Conservation (phyloP, 225 moss, liverwort and hornwort genomes). For the Thuidium tamariscinum region DNA sequence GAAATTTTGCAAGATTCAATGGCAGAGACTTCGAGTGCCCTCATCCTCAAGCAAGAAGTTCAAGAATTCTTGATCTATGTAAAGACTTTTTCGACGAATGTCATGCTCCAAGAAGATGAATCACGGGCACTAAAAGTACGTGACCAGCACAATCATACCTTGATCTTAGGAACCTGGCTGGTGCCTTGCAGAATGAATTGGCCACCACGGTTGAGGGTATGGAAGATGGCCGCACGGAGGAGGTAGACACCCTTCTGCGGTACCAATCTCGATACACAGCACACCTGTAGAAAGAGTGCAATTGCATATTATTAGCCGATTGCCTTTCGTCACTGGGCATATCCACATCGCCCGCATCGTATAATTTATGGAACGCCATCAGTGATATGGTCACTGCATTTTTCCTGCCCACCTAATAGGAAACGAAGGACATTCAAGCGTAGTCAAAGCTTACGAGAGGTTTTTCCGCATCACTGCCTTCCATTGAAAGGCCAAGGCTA, state of each 20-base stretch:
- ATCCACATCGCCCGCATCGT: background rate
- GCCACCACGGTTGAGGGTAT: slow-evolving; percentile 57
- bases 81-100: background rate
- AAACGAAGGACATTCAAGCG: background rate
- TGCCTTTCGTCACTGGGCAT: background rate
- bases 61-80: background rate
- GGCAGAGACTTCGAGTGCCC: background rate
- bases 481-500: slow-evolving; percentile 35
- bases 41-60: background rate
- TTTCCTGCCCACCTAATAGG: background rate
- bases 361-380: background rate
- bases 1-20: background rate
- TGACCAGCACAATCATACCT: slow-evolving; percentile 23
- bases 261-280: slow-evolving; percentile 78
- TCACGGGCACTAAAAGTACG: background rate
- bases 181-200: slow-evolving; percentile 88
- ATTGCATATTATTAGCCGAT: background rate
- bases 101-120: background rate
- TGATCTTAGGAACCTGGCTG: slow-evolving; percentile 63
- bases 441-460: slow-evolving; percentile 47
- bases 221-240: slow-evolving; percentile 71
- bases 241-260: slow-evolving; percentile 90
- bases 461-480: slow-evolving; percentile 34
- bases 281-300: slow-evolving; percentile 38
- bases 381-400: background rate